A percentile compares a stretch with the other conserved stretches of the same genome.
Evolutionary conservation across 2,329 filamentous ascomycete genomes (phyloP).

Genomic region (Penicillium hesseltinei): DNA sequence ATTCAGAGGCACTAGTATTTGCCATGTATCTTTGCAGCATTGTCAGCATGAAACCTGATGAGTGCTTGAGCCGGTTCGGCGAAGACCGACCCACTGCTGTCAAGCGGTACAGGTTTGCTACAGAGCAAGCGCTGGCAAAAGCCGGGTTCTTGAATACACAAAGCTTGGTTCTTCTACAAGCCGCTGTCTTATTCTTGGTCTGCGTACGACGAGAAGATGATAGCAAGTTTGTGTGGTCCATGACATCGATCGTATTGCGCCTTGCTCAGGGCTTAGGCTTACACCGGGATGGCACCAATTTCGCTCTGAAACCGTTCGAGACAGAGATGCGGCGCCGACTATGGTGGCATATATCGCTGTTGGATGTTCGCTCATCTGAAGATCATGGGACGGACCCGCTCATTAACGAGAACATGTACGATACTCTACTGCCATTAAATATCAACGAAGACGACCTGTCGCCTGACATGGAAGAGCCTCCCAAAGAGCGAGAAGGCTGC

Average conservation of each 20-base stretch:
- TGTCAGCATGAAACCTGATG: slow-evolving; percentile 41
- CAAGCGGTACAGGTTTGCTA: slow-evolving; percentile 59
- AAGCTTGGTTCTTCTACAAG: slow-evolving; percentile 61
- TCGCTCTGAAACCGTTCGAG: slow-evolving; percentile 50
- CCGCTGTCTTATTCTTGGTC: slow-evolving; percentile 61
- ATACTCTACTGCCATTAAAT: slow-evolving; percentile 51
- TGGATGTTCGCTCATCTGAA: slow-evolving; percentile 51
- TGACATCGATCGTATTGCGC: slow-evolving; percentile 44
- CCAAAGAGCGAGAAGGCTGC: slow-evolving; percentile 49
- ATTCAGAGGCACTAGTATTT: slow-evolving; percentile 58
- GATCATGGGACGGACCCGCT: slow-evolving; percentile 50
- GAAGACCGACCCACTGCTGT: slow-evolving; percentile 52
- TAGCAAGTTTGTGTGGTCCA: slow-evolving; percentile 45
- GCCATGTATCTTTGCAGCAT: slow-evolving; percentile 61
- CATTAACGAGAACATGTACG: slow-evolving; percentile 46
- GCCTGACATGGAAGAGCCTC: slow-evolving; percentile 49
- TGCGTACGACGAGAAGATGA: slow-evolving; percentile 44
- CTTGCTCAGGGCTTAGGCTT: slow-evolving; percentile 49
- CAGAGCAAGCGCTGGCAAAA: slow-evolving; percentile 63
- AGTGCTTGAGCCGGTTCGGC: slow-evolving; percentile 47
- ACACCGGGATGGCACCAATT: slow-evolving; percentile 52
- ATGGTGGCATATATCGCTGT: slow-evolving; percentile 51
- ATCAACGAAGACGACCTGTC: slow-evolving; percentile 53
- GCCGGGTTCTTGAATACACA: slow-evolving; percentile 63
- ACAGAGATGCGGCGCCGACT: slow-evolving; percentile 53